These are phyloP conservation scores for Blastobotrys muscicola DNA, from an alignment of 805 yeast genomes.

Conservation along the genomic window DNA sequence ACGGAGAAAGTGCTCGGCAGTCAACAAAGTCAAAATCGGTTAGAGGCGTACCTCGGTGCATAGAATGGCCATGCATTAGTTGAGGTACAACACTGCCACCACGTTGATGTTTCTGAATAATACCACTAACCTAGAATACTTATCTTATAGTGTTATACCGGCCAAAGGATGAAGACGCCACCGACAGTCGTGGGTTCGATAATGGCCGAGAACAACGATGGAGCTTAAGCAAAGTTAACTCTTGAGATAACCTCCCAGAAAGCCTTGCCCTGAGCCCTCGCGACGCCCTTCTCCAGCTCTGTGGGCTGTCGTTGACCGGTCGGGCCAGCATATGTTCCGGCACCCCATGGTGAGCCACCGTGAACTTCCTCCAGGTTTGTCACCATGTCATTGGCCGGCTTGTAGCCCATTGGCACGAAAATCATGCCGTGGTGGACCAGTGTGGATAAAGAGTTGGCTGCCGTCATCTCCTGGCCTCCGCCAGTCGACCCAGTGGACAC, in stretches of 20 bases:
- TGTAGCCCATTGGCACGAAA: conserved; percentile 71
- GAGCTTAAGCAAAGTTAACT: conserved; percentile 8
- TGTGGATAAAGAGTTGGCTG: conserved; percentile 46
- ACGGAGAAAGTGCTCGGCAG: too few species aligned
- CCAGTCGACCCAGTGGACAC: conserved; percentile 65
- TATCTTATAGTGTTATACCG: too few species aligned
- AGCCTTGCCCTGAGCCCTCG: conserved; percentile 55
- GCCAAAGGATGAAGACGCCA: too few species aligned
- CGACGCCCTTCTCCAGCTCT: conserved; percentile 55
- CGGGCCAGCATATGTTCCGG: conserved; percentile 66
- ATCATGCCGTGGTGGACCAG: conserved; percentile 71
- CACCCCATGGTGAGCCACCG: conserved; percentile 86
- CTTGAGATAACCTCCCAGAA: conserved; percentile 41
- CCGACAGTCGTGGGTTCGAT: too few species aligned
- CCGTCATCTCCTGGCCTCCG: conserved; percentile 72
- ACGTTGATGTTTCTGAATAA: too few species aligned
- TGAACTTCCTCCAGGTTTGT: conserved; percentile 57
- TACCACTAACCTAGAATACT: too few species aligned
- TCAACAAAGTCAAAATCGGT: too few species aligned
- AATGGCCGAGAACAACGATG: too few species aligned
- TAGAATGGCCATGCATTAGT: too few species aligned
- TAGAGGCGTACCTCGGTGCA: too few species aligned
- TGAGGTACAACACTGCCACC: too few species aligned
- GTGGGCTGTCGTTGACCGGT: conserved; percentile 70
- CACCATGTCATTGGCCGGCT: conserved; percentile 43